Evolutionary conservation across 495 filamentous ascomycete species (phyloP).

Genomic region (Trichoderma parareesei): DNA sequence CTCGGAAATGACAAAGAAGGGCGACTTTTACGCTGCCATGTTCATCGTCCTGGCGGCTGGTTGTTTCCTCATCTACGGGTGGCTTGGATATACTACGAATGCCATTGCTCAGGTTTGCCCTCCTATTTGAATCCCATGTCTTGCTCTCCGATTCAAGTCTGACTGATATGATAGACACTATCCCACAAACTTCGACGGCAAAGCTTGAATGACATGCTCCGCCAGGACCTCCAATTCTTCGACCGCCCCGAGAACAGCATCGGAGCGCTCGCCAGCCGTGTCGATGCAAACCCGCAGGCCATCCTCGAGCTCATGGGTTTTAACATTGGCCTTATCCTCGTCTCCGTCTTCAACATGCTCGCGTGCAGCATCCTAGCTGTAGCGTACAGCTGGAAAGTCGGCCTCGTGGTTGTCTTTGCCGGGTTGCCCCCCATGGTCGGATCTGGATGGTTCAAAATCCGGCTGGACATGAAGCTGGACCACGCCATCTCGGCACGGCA

Average conservation of each 20-base stretch:
- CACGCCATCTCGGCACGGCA: conserved; percentile 19
- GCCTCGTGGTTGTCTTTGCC: conserved; percentile 26
- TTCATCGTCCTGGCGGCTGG: conserved; percentile 21
- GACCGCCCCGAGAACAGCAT: conserved; percentile 42
- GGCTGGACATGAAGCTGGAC: conserved; percentile 27
- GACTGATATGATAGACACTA: conserved; percentile 21
- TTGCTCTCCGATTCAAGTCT: not conserved
- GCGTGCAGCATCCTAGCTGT: conserved; percentile 27
- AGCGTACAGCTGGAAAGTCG: conserved; percentile 35
- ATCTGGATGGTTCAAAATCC: conserved; percentile 27
- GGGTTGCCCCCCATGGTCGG: conserved; percentile 23
- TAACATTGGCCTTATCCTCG: conserved; percentile 25
- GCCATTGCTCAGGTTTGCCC: conserved; percentile 14
- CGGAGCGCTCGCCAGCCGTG: conserved; percentile 40
- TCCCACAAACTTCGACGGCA: conserved; percentile 7
- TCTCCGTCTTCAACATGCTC: conserved; percentile 23
- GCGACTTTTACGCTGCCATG: conserved; percentile 22
- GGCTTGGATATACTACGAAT: conserved; percentile 5
- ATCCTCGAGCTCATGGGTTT: conserved; percentile 41
- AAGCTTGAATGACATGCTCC: conserved; percentile 29
- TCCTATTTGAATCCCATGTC: conserved; percentile 22
- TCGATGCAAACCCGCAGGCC: conserved; percentile 42
- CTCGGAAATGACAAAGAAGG: conserved; percentile 5
- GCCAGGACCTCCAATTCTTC: conserved; percentile 41
- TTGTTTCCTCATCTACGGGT: conserved; percentile 17